Evolutionary conservation across 257 asterid genomes (phyloP), one percentile per base, ranked within the genome.

Genomic region (Leptodermis oblonga): DNA sequence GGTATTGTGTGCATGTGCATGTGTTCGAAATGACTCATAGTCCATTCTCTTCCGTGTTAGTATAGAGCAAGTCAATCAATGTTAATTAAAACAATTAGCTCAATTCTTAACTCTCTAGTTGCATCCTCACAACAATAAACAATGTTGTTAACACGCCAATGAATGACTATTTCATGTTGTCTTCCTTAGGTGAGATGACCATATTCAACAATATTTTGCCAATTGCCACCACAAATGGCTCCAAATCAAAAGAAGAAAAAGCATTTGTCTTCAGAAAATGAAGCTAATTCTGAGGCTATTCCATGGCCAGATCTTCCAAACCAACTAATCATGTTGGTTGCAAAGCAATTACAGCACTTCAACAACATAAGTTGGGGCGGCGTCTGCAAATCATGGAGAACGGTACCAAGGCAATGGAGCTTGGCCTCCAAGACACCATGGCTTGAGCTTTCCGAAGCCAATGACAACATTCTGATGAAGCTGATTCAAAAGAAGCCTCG

Each of bases 241-340:
- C 60, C 63, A 65, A 70, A 65, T 23, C n/a, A 33, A n/a, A 76
- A 71, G 36, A 58, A 53, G 48, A 36, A 68, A 61, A 67, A 61
- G 26, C 41, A 13, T 17, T 46, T 10, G n/a, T 18, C 49, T 30
- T 54, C 61, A 23, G 10, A 9, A 25, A 9, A 54, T 1, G 20
- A 54, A 54, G 61, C 33, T 25, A 18, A 23, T 23, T 25, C 34
- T 23, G 34, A 22, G 41, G 71, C 34, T 42, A 69, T 60, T 79
- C 45, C 72, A 62, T 84, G 84, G 88, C 82, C 84, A 48, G 68
- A 79, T 77, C 78, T 81, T 33, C 86, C 81, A 5, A 56, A 45
- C n/a, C 80, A 77, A 39, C 78, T 79, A 39, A 61, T 63, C 56
- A 28, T 10, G 15, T 25, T 54, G 28, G 34, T 75, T 1, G 72